phyloP scores from a whole-genome alignment of 1,284 basidiomycete species.

The Ceratobasidium sp. region DNA sequence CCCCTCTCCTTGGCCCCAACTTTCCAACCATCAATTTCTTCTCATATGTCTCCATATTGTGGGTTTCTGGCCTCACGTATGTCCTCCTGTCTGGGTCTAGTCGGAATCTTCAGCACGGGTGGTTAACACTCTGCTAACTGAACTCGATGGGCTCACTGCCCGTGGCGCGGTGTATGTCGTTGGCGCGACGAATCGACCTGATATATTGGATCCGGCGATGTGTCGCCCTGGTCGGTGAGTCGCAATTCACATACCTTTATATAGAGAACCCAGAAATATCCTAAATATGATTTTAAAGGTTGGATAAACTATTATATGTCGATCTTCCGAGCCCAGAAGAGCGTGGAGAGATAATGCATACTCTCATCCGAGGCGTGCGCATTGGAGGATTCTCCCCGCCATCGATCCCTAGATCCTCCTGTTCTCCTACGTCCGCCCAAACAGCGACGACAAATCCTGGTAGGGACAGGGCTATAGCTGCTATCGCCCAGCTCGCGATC shows the following conservation, averaged over 20 bases:
- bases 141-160: constrained; percentile 92
- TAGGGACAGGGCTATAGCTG: constrained; percentile 56
- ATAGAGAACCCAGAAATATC: not conserved
- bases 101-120: constrained; percentile 97
- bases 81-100: constrained; percentile 56
- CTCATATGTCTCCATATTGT: not conserved
- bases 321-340: constrained; percentile 85
- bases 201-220: constrained; percentile 99
- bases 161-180: constrained; percentile 95
- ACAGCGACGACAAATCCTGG: not conserved
- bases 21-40: not conserved
- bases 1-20: not conserved
- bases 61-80: not conserved
- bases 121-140: constrained; percentile 96
- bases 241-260: not conserved
- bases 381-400: constrained; percentile 58
- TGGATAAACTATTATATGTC: constrained; percentile 97
- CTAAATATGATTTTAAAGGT: constrained; percentile 47
- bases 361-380: constrained; percentile 75
- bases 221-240: constrained; percentile 86
- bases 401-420: not conserved
- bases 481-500: constrained; percentile 51
- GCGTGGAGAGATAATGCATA: constrained; percentile 86
- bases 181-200: constrained; percentile 97
- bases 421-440: not conserved